Evolutionary conservation across 352 stramenopile genomes (phyloP), one percentile per base, ranked within the genome.

Genomic region (Phytophthora sp.): DNA sequence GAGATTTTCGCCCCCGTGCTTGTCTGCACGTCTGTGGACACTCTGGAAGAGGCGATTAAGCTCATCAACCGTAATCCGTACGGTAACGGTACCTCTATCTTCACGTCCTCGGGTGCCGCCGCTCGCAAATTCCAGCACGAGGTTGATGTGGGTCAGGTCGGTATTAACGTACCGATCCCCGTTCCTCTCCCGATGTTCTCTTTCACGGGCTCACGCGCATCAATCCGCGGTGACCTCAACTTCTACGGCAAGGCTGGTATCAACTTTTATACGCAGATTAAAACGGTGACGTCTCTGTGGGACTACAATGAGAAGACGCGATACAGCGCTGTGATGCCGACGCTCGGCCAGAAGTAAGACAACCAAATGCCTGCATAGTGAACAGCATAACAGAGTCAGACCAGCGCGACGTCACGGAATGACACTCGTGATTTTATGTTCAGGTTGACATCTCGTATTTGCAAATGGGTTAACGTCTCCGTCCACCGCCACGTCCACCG

Each of bases 1-100:
- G 97, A 99, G 79, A 97, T 99, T 47, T 99, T 99, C 76, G 97
- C 91, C n/a, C 97, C 97, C 13, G 97, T 99, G 36, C 73, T 99
- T 23, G 83, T 89, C 31, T 94, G 90, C 76, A 80, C 96, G 30
- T 83, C 80, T 12, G 95, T 97, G 15, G 91, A 98, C 50, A 98
- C 93, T 20, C 79, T 99, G 26, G 95, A 99, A 31, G 96, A 99
- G 63, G 97, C 97, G 13, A 98, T 99, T 23, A 75, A 83, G 52
- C 71, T 99, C 41, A 97, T 98, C 68, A 99, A 99, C 79, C 64
- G 66, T 24, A 99, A 98, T 82, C 89, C 84, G 29, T 99, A 99
- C 82, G 97, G 97, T 60, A 99, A 99, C 76, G 97, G 96, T 41
- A 98, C 88, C 49, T 96, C 95, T 7, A 98, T 99, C 65, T 99